These are phyloP conservation scores for Scheffersomyces coipomensis DNA, from an alignment of 805 yeast genomes.

Conservation along the genomic window DNA sequence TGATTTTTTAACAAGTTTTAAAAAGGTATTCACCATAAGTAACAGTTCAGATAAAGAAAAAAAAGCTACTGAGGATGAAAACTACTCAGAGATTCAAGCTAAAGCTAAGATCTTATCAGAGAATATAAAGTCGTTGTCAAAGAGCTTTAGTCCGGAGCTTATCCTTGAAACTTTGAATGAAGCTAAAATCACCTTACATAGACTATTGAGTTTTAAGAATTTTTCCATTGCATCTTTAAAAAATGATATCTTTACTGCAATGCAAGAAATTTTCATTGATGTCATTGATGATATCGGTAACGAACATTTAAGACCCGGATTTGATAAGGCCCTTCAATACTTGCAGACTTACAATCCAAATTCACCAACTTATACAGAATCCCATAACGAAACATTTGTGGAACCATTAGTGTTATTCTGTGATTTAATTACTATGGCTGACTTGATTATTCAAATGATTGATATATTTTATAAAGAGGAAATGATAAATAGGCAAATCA, in stretches of 20 bases:
- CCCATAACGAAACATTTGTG: slow-evolving; percentile 39
- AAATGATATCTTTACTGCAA: slow-evolving; percentile 35
- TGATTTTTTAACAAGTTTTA: slow-evolving; percentile 63
- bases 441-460: slow-evolving; percentile 86
- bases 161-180: slow-evolving; percentile 68
- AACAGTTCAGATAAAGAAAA: slow-evolving; percentile 16
- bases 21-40: slow-evolving; percentile 53
- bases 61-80: slow-evolving; percentile 12
- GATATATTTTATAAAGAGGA: slow-evolving; percentile 90
- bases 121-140: slow-evolving; percentile 65
- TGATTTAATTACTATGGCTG: slow-evolving; percentile 90
- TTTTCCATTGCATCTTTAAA: slow-evolving; percentile 34
- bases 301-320: slow-evolving; percentile 82
- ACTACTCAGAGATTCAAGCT: slow-evolving; percentile 70
- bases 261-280: slow-evolving; percentile 65
- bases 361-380: slow-evolving; percentile 27
- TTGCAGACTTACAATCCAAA: slow-evolving; percentile 70
- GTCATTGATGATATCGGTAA: slow-evolving; percentile 62
- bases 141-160: slow-evolving; percentile 77
- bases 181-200: slow-evolving; percentile 62
- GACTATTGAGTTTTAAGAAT: slow-evolving; percentile 44
- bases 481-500: slow-evolving; percentile 53
- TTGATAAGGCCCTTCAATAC: slow-evolving; percentile 72
- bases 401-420: slow-evolving; percentile 86
- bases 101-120: slow-evolving; percentile 73